Conservation (phyloP, 805 yeast species). For the Spathaspora sp. region DNA sequence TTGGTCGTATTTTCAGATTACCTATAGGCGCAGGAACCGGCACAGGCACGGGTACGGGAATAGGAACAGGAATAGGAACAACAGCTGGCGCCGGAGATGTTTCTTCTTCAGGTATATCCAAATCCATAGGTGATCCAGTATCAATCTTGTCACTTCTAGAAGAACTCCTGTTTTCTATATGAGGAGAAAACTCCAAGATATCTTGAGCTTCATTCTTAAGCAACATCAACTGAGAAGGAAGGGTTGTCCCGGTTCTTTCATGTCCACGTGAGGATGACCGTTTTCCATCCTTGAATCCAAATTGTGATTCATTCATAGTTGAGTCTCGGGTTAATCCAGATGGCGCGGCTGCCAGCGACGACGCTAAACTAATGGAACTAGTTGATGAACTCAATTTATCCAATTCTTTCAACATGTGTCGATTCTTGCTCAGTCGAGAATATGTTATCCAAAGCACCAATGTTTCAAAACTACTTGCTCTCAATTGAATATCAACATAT, state of each 20-base stretch:
- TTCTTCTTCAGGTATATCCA: background rate
- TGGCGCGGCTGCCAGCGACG: background rate
- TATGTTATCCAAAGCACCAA: constrained; percentile 84
- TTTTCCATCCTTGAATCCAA: background rate
- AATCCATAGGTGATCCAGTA: background rate
- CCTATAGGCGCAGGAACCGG: background rate
- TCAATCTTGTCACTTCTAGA: background rate
- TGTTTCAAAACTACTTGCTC: constrained; percentile 59
- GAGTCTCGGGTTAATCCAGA: background rate
- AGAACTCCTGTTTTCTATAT: constrained; percentile 11
- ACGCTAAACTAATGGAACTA: constrained; percentile 9
- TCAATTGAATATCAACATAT: constrained; percentile 73
- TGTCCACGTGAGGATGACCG: background rate
- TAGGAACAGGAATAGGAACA: background rate
- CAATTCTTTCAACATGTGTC: constrained; percentile 21
- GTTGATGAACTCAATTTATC: constrained; percentile 20
- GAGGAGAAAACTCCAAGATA: constrained; percentile 24
- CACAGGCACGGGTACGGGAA: background rate
- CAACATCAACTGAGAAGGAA: constrained; percentile 57
- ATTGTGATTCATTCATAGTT: background rate
- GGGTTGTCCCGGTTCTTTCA: constrained; percentile 2
- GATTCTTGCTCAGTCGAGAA: constrained; percentile 43
- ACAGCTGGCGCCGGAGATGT: background rate
- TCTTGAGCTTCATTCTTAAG: constrained; percentile 23
- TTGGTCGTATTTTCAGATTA: background rate